Base-by-base conservation (phyloP, 2,329 filamentous ascomycete species). In the Ophiostoma sp. region DNA sequence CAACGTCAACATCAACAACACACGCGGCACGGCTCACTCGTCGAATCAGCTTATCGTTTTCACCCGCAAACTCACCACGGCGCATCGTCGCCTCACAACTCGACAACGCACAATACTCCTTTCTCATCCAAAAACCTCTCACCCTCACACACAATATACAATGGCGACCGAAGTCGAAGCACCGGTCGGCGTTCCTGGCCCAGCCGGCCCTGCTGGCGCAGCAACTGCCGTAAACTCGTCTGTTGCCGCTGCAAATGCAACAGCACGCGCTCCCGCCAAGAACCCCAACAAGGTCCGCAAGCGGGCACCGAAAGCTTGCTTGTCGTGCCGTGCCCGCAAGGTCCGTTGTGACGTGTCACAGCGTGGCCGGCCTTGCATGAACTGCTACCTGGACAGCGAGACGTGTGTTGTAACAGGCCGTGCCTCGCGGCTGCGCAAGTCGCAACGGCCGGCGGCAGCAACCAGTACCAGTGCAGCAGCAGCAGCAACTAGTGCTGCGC, bases 381-480 rank as follows among this genome's bases (percentile, higher is more conserved):
- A 87, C 72, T 87, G 85, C 77, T 85, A 85, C 63, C 83, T 86
- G 72, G 85, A 87, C 75, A 84, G 83, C 73, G 84, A 86, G 76
- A 81, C 80, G 0, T 83, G 83, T 75, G 73, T 76, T 12, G 76
- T 77, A 8, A 76, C 75, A 0, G 70, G 75, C 17, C 63, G 76
- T 15, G 75, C 75, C 1, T 73, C 75, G 19, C 50, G 75, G 12
- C 25, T 76, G 74, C 74, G 31, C 66, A 74, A 74, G 25, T 69
- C 69, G 8, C 73, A 72, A 36, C 59, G 52, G 3, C 63, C 72
- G 3, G 22, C 68, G 9, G 28, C 57, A 17, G 39, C 48, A 5
- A 48, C 57, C 8, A 22, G 42, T 12, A 42, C 28, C 4, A 31
- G 33, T 36, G 33, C 61, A 3, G 25, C 36, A 5, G 11, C 61